Percentiles rank a stretch among this genome's conserved stretches.
Conservation (phyloP, 495 filamentous ascomycete genomes). For the Hyaloscypha finlandica region DNA sequence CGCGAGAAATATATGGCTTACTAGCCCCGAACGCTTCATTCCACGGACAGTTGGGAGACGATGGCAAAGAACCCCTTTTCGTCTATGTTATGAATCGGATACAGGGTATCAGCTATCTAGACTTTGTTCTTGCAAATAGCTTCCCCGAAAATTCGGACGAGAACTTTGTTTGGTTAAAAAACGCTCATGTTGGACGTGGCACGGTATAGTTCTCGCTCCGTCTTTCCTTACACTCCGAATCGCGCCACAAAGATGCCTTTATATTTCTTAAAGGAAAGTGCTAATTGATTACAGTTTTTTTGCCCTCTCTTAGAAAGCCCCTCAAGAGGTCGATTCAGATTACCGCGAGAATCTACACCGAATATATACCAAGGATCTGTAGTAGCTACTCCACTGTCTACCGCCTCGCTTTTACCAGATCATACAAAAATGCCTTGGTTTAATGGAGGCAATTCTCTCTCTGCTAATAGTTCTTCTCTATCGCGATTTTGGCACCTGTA, state of each 20-base stretch:
- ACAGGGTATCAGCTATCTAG: constrained; percentile 39
- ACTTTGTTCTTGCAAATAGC: constrained; percentile 39
- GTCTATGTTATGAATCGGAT: constrained; percentile 43
- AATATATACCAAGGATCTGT: constrained; percentile 36
- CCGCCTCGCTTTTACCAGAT: constrained; percentile 41
- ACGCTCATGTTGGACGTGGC: constrained; percentile 38
- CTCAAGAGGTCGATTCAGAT: constrained; percentile 32
- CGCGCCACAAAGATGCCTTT: not conserved
- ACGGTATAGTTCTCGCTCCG: constrained; percentile 26
- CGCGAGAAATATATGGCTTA: constrained; percentile 37
- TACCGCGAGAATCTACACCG: constrained; percentile 32
- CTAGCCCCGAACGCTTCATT: constrained; percentile 38
- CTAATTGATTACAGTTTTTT: constrained; percentile 35
- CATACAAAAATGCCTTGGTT: constrained; percentile 36
- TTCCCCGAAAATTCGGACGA: constrained; percentile 37
- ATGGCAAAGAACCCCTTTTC: constrained; percentile 39
- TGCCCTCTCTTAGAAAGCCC: constrained; percentile 40
- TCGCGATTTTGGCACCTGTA: constrained; percentile 40
- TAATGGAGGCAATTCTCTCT: constrained; percentile 37
- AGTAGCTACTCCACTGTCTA: constrained; percentile 35
- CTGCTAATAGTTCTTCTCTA: constrained; percentile 46
- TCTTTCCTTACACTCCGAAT: constrained; percentile 1
- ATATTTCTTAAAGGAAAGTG: not conserved
- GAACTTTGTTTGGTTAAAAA: constrained; percentile 37
- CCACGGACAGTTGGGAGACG: constrained; percentile 40